These are phyloP conservation scores for Lachancea kluyveri DNA, from an alignment of 805 yeast genomes.

Conservation along the genomic window DNA sequence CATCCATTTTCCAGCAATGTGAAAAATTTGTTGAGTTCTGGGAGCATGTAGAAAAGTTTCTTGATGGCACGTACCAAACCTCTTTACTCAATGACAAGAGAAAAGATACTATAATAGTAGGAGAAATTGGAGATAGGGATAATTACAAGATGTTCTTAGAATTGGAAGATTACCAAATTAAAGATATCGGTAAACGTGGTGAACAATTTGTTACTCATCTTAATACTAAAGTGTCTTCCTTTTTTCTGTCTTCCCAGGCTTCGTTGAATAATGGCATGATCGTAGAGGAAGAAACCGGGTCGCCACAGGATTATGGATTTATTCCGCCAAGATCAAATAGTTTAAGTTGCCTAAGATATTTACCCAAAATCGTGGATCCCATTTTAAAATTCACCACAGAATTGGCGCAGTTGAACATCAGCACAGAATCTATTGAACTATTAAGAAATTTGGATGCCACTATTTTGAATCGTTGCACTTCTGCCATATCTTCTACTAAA, in stretches of 20 bases:
- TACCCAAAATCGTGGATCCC: slow-evolving; percentile 40
- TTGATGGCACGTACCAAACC: slow-evolving; percentile 41
- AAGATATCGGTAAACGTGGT: slow-evolving; percentile 35
- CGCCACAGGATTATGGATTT: slow-evolving; percentile 41
- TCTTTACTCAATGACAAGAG: slow-evolving; percentile 37
- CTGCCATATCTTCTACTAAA: slow-evolving; percentile 46
- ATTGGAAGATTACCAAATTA: slow-evolving; percentile 40
- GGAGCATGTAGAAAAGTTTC: slow-evolving; percentile 47
- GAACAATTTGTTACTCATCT: slow-evolving; percentile 34
- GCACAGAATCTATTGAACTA: slow-evolving; percentile 33
- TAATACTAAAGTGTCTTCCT: slow-evolving; percentile 22
- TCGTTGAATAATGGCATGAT: slow-evolving; percentile 6
- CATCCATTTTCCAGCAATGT: slow-evolving; percentile 35
- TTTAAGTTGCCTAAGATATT: slow-evolving; percentile 48
- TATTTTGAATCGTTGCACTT: slow-evolving; percentile 38
- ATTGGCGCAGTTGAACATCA: slow-evolving; percentile 38
- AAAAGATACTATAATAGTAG: slow-evolving; percentile 28
- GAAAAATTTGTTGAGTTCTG: slow-evolving; percentile 45
- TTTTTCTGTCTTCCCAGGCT: slow-evolving; percentile 33
- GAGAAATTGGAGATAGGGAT: slow-evolving; percentile 22
- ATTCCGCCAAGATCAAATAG: slow-evolving; percentile 63
- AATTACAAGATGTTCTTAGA: slow-evolving; percentile 33
- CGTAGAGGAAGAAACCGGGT: slow-evolving; percentile 22
- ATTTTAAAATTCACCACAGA: slow-evolving; percentile 38
- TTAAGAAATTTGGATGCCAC: slow-evolving; percentile 33